phyloP scores from a whole-genome alignment of 805 yeast species.

The Zygosaccharomyces bailii region DNA sequence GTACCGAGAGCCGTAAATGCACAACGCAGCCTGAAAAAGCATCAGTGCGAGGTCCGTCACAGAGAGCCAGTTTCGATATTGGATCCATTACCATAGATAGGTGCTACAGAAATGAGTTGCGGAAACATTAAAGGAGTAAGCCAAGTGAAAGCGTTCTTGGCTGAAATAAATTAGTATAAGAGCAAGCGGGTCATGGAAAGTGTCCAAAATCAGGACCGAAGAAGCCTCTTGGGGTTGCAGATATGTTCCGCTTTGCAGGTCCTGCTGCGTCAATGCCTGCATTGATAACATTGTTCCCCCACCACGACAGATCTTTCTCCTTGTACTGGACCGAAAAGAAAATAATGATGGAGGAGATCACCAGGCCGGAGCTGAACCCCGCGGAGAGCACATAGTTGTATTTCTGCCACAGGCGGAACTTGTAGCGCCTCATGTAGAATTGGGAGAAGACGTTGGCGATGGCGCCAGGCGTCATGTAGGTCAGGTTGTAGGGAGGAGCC shows the following conservation, averaged over 20 bases:
- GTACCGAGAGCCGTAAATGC: too few species aligned
- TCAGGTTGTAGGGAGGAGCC: slow-evolving; percentile 51
- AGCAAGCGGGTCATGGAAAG: slow-evolving; percentile 27
- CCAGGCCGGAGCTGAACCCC: slow-evolving; percentile 60
- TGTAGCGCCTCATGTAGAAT: slow-evolving; percentile 47
- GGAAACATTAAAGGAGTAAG: too few species aligned
- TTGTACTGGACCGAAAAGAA: slow-evolving; percentile 52
- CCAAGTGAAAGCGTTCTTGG: too few species aligned
- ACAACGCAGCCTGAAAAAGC: too few species aligned
- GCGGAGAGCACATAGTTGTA: slow-evolving; percentile 52
- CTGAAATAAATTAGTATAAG: too few species aligned
- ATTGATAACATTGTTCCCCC: slow-evolving; percentile 54
- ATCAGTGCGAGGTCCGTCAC: too few species aligned
- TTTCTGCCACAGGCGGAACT: slow-evolving; percentile 54
- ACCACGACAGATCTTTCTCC: slow-evolving; percentile 49
- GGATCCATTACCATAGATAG: too few species aligned
- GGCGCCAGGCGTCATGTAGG: slow-evolving; percentile 32
- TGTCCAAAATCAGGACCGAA: slow-evolving; percentile 35
- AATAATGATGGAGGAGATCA: slow-evolving; percentile 48
- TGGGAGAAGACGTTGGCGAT: slow-evolving; percentile 42
- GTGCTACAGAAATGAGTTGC: too few species aligned
- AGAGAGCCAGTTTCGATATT: too few species aligned
- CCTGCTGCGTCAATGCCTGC: slow-evolving; percentile 21
- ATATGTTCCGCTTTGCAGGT: slow-evolving; percentile 15
- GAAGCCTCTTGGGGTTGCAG: slow-evolving; percentile 20